Base-by-base conservation (phyloP, 768 basidiomycete species). In the Lentinus brumalis region DNA sequence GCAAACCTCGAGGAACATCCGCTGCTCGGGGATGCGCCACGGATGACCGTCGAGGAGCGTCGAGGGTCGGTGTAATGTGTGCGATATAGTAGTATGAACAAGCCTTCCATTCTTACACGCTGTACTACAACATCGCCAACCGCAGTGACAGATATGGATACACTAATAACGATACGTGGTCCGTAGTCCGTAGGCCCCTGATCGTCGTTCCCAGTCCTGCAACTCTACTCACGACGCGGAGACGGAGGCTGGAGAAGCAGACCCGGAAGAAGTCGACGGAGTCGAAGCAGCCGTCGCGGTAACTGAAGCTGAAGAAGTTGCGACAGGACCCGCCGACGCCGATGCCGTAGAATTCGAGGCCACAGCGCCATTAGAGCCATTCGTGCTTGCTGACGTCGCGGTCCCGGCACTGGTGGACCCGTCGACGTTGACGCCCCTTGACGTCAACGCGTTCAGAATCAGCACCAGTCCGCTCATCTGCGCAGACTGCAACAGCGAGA, bases 391-490 rank as follows among this genome's bases (percentile, higher is more conserved):
- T n/a, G 46, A 35, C 50, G 51, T 16, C 31, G 50, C 40, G 26
- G 47, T 14, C 40, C 35, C 35, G 3, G 61, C 50, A 42, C 46
- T 26, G 9, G 10, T 29, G 12, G 46, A 49, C 8, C 65, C 55
- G 41, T 66, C 52, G 41, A 64, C 62, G 47, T 60, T 66, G 40
- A 66, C 65, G 44, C 75, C 71, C 64, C 82, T 79, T 30, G 84
- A 80, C 79, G 89, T 86, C 63, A 92, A 71, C 2, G 87, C 85
- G 72, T 89, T 91, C 62, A 92, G 72, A 11, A 92, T 76, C 63
- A 87, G 76, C 18, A 88, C 88, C 64, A 92, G 67, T 14, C 89
- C 89, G 69, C 81, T 89, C 85, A 89, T 87, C 68, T 93, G 91
- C n/a, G 83, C 77, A 16, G 85, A 79, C 71, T 91, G 87, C 56